Percentiles rank a stretch among this genome's conserved stretches.
Evolutionary conservation across 805 yeast genomes (phyloP).

Genomic region (Kodamaea sagamina): DNA sequence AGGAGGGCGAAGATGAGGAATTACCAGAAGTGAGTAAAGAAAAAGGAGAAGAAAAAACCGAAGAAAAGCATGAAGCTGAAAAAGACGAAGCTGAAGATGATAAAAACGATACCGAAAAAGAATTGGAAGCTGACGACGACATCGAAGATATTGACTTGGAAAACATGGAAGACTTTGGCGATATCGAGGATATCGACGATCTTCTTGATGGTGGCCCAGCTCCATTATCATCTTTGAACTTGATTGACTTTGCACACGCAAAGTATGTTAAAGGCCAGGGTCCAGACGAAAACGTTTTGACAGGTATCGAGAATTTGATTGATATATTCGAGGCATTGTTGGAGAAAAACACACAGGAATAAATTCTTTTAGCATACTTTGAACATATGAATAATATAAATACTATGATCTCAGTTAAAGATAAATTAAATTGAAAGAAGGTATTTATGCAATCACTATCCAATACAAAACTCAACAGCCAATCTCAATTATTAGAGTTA

Average conservation of each 20-base stretch:
- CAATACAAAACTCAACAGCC: no score
- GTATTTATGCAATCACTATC: no score
- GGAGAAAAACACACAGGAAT: conserved; percentile 10
- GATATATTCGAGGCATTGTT: conserved; percentile 36
- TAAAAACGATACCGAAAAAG: conserved; percentile 14
- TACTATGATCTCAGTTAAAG: no score
- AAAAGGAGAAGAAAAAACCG: conserved; percentile 22
- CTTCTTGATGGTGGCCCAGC: conserved; percentile 14
- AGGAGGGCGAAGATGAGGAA: conserved; percentile 3
- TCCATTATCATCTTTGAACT: conserved; percentile 57
- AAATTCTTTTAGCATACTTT: no score
- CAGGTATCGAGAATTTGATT: conserved; percentile 69
- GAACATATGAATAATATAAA: no score
- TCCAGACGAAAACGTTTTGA: conserved; percentile 67
- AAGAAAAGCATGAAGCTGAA: conserved; percentile 25
- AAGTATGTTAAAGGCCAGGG: conserved; percentile 61
- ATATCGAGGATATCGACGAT: conserved; percentile 8
- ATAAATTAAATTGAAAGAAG: no score
- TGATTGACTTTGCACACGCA: conserved; percentile 94
- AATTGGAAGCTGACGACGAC: conserved; percentile 3
- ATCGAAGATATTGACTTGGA: conserved; percentile 2
- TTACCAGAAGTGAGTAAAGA: conserved; percentile 8
- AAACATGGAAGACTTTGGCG: conserved; percentile 5
- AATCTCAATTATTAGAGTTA: no score
- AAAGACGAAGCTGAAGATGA: conserved; percentile 25